These are phyloP conservation scores for Russula ochroleuca DNA, from an alignment of 768 basidiomycete genomes.

Conservation along the genomic window DNA sequence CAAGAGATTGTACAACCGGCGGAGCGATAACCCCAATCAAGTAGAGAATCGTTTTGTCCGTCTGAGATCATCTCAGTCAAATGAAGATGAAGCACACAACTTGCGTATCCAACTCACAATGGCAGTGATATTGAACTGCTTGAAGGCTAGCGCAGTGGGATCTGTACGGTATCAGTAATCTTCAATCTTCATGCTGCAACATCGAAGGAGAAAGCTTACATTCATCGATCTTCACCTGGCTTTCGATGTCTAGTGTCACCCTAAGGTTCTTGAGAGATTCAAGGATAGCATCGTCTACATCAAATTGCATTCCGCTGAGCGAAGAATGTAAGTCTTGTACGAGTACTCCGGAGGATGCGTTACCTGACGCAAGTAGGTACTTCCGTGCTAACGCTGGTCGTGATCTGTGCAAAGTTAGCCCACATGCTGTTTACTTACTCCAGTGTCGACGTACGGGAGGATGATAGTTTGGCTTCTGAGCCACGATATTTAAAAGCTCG, in stretches of 20 bases:
- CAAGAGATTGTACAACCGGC: slow-evolving; percentile 60
- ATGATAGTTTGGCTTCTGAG: slow-evolving; percentile 47
- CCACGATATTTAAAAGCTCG: slow-evolving; percentile 50
- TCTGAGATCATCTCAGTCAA: slow-evolving; percentile 35
- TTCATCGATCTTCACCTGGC: slow-evolving; percentile 57
- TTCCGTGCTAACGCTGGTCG: slow-evolving; percentile 49
- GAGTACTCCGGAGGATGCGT: background rate
- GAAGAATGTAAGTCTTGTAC: background rate
- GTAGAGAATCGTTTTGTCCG: slow-evolving; percentile 58
- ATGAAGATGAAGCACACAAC: slow-evolving; percentile 18
- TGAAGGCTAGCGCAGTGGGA: slow-evolving; percentile 52
- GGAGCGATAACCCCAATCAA: slow-evolving; percentile 69
- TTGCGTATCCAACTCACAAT: slow-evolving; percentile 37
- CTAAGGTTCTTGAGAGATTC: slow-evolving; percentile 55
- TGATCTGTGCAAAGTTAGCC: slow-evolving; percentile 40
- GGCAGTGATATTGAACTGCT: slow-evolving; percentile 52
- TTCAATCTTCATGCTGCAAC: background rate
- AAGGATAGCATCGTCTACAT: slow-evolving; percentile 56
- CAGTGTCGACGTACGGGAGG: slow-evolving; percentile 42
- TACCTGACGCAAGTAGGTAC: slow-evolving; percentile 58
- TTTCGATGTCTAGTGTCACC: slow-evolving; percentile 54
- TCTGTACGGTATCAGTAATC: slow-evolving; percentile 35
- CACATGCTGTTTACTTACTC: background rate
- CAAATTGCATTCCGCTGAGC: slow-evolving; percentile 60
- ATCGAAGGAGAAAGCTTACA: slow-evolving; percentile 40